Evolutionary conservation across 768 basidiomycete genomes (phyloP).

Genomic region (Obba rivulosa): DNA sequence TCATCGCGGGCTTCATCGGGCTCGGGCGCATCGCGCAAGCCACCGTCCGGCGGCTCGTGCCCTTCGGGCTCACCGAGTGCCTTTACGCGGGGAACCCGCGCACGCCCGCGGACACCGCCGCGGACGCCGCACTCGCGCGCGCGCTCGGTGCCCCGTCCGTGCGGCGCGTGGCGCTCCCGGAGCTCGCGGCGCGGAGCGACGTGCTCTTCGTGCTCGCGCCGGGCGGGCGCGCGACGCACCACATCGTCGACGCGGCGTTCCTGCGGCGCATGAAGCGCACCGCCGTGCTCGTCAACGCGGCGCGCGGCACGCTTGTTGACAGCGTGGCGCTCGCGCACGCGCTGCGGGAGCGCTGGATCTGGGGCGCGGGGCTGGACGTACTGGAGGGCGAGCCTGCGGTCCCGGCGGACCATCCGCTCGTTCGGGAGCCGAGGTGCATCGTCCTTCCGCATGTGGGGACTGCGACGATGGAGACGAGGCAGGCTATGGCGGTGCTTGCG

Average conservation of each 20-base stretch:
- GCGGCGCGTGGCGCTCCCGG: constrained; percentile 53
- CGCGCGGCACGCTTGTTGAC: constrained; percentile 85
- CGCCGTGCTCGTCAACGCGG: constrained; percentile 79
- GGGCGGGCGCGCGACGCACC: constrained; percentile 63
- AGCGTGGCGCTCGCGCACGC: constrained; percentile 84
- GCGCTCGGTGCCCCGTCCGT: constrained; percentile 32
- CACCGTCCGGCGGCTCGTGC: constrained; percentile 69
- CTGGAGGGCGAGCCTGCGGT: constrained; percentile 89
- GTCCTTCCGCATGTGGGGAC: constrained; percentile 90
- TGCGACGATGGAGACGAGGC: constrained; percentile 79
- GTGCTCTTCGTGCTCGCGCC: constrained; percentile 84
- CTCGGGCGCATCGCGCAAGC: constrained; percentile 93
- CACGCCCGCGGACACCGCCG: constrained; percentile 36
- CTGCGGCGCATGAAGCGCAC: constrained; percentile 81
- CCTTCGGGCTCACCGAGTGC: constrained; percentile 76
- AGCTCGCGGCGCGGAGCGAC: constrained; percentile 76
- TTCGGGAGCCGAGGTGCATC: constrained; percentile 74
- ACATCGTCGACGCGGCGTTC: constrained; percentile 69
- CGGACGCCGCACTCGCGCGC: constrained; percentile 27
- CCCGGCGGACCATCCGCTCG: constrained; percentile 66
- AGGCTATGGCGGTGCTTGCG: constrained; percentile 76
- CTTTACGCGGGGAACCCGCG: constrained; percentile 61
- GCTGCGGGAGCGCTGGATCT: constrained; percentile 72
- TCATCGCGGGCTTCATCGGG: constrained; percentile 86
- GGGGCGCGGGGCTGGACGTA: constrained; percentile 91